phyloP scores from a whole-genome alignment of 768 basidiomycete genomes.

The Phaeolepiota aurea region DNA sequence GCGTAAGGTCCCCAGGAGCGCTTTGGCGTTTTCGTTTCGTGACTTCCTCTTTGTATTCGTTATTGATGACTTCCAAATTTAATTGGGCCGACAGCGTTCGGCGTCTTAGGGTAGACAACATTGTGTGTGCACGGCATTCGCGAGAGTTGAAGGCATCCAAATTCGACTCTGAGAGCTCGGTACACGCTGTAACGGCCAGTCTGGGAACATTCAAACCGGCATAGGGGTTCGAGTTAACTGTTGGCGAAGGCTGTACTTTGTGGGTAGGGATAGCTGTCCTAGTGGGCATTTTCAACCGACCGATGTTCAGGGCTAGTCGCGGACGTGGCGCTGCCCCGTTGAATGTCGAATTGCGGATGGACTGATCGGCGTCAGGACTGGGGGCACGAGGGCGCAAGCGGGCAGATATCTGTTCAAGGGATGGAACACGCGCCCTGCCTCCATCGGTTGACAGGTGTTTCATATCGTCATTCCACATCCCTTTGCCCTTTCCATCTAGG shows the following conservation, averaged over 20 bases:
- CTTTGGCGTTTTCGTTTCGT: constrained; percentile 45
- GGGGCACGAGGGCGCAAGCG: constrained; percentile 36
- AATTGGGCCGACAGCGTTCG: constrained; percentile 38
- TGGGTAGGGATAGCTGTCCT: constrained; percentile 12
- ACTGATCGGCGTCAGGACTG: constrained; percentile 17
- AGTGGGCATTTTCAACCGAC: constrained; percentile 37
- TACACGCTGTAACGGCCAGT: constrained; percentile 30
- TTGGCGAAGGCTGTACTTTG: constrained; percentile 24
- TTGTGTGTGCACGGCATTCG: constrained; percentile 48
- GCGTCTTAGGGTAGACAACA: constrained; percentile 57
- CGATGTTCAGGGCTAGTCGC: constrained; percentile 24
- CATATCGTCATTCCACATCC: constrained; percentile 9
- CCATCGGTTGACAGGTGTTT: constrained; percentile 3
- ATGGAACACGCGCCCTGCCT: constrained; percentile 33
- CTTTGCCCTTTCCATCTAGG: constrained; percentile 17
- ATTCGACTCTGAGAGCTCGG: constrained; percentile 45
- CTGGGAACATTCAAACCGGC: constrained; percentile 42
- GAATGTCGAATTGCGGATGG: constrained; percentile 3
- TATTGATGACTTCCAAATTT: constrained; percentile 9
- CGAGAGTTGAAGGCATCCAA: constrained; percentile 43
- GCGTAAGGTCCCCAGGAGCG: constrained; percentile 54
- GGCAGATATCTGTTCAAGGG: constrained; percentile 71
- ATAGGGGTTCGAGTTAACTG: constrained; percentile 29
- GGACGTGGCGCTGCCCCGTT: constrained; percentile 15
- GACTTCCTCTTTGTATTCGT: constrained; percentile 19